Conservation (phyloP, 257 asterid genomes). For the Jasminum sambac region DNA sequence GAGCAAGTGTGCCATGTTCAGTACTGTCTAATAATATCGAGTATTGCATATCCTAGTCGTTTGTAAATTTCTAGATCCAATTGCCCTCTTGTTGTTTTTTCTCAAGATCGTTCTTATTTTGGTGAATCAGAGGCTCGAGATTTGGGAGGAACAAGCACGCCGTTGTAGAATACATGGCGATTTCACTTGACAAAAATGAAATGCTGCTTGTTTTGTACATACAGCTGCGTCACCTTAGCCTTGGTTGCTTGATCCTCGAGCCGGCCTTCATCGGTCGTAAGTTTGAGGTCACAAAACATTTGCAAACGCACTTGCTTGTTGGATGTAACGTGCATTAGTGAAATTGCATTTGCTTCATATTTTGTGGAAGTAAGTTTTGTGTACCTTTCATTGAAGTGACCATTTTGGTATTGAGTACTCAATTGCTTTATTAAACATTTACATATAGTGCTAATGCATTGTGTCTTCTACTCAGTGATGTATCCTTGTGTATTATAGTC, state of each 20-base stretch:
- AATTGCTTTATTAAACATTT: no score
- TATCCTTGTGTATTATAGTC: no score
- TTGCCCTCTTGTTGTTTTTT: neutral
- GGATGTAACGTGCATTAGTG: neutral
- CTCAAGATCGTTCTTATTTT: constrained; percentile 15
- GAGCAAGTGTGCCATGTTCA: no score
- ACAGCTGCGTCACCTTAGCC: neutral
- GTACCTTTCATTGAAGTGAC: neutral
- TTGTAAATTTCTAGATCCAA: neutral
- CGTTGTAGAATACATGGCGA: constrained; percentile 23
- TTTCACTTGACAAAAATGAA: constrained; percentile 15
- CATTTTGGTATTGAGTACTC: no score
- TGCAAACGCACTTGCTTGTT: neutral
- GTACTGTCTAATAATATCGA: no score
- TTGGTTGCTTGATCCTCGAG: neutral
- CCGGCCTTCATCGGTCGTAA: neutral
- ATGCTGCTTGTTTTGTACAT: constrained; percentile 18
- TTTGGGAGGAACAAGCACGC: constrained; percentile 17
- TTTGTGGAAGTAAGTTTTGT: neutral
- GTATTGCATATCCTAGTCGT: no score
- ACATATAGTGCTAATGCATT: no score
- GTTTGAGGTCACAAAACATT: neutral
- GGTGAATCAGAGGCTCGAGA: constrained; percentile 33
- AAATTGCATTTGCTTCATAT: neutral
- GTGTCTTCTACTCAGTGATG: no score